Conservation (phyloP, 1,139 yeast species). For the Saccharomyces hybrid region DNA sequence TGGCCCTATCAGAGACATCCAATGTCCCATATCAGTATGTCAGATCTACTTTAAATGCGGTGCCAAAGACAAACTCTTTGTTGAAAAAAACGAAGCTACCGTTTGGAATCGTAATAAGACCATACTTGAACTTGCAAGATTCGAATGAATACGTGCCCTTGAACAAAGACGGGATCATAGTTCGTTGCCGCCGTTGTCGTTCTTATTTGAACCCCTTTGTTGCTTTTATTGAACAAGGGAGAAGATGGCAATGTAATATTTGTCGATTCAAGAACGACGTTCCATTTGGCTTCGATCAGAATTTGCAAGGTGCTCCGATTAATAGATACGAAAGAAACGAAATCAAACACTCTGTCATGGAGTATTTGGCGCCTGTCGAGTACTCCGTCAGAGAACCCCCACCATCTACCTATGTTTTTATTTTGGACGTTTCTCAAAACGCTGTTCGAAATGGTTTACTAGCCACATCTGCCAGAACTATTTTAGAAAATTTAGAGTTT, state of each 20-base stretch:
- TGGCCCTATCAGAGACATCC: conserved; percentile 53
- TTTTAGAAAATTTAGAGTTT: conserved; percentile 77
- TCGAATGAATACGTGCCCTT: conserved; percentile 65
- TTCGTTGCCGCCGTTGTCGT: conserved; percentile 96
- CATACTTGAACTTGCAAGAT: conserved; percentile 73
- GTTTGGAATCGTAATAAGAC: conserved; percentile 81
- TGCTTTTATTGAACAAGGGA: conserved; percentile 66
- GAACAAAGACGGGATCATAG: conserved; percentile 66
- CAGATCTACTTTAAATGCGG: conserved; percentile 81
- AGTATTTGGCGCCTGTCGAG: conserved; percentile 89
- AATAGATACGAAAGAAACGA: conserved; percentile 76
- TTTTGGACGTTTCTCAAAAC: conserved; percentile 78
- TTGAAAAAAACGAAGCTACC: conserved; percentile 89
- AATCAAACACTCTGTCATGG: conserved; percentile 79
- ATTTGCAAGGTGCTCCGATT: conserved; percentile 35
- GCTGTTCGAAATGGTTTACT: conserved; percentile 78
- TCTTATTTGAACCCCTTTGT: conserved; percentile 91
- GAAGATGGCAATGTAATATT: conserved; percentile 93
- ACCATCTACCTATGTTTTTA: conserved; percentile 81
- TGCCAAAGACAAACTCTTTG: conserved; percentile 65
- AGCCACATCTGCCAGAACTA: conserved; percentile 81
- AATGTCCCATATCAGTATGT: conserved; percentile 66
- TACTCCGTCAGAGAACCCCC: conserved; percentile 94
- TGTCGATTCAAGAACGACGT: conserved; percentile 87
- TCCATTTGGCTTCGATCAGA: conserved; percentile 77